Percentiles rank a stretch among this genome's conserved stretches.
Conservation (phyloP, 805 yeast genomes). For the Yarrowia hollandica region DNA sequence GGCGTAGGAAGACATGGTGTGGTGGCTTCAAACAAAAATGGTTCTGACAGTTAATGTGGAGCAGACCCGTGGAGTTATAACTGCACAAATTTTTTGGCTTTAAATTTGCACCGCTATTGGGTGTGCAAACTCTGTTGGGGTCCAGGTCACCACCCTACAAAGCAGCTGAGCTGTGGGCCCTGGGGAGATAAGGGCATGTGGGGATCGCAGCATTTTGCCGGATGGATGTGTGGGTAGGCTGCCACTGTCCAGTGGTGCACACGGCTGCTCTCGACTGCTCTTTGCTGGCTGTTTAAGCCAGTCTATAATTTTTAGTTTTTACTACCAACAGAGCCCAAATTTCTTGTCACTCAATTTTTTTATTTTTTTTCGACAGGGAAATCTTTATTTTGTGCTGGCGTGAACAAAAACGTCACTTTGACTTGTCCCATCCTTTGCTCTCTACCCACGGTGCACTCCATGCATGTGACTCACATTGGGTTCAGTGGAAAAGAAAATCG, state of each 20-base stretch:
- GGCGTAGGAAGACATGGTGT: slow-evolving; percentile 39
- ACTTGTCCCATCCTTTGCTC: slow-evolving; percentile 24
- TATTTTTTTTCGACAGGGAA: no score
- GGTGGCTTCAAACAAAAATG: not conserved
- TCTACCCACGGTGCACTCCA: not conserved
- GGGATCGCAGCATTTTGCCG: not conserved
- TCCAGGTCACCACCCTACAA: slow-evolving; percentile 24
- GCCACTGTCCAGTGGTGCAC: no score
- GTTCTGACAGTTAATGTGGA: slow-evolving; percentile 5
- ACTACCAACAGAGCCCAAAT: not conserved
- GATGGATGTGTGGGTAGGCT: not conserved
- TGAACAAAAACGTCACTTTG: slow-evolving; percentile 14
- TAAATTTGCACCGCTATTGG: slow-evolving; percentile 23
- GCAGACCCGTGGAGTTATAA: slow-evolving; percentile 25
- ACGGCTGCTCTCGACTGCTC: no score
- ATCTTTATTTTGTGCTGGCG: slow-evolving; percentile 4
- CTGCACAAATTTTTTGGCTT: slow-evolving; percentile 26
- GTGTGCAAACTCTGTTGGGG: slow-evolving; percentile 19
- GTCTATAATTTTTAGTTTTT: not conserved
- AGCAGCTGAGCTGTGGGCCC: slow-evolving; percentile 24
- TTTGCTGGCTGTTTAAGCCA: no score
- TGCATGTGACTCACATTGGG: slow-evolving; percentile 23
- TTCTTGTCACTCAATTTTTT: not conserved
- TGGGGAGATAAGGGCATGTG: slow-evolving; percentile 13
- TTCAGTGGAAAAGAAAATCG: not conserved